These are phyloP conservation scores for Monilinia polystroma DNA, from an alignment of 2,329 filamentous ascomycete species.

Conservation along the genomic window DNA sequence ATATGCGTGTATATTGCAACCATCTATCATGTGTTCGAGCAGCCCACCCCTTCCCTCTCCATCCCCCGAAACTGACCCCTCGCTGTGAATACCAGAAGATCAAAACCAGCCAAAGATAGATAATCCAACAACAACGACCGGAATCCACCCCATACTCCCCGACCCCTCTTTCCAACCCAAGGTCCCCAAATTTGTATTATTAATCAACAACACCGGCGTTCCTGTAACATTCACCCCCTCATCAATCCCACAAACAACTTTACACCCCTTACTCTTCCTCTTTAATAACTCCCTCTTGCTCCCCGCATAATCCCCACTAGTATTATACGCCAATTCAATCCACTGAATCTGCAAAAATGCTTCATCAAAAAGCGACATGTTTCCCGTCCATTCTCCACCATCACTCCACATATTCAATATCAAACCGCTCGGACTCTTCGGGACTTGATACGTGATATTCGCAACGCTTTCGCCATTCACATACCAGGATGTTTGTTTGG, in stretches of 20 bases:
- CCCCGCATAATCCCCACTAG: conserved; percentile 30
- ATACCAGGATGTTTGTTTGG: conserved; percentile 36
- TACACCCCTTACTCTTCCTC: conserved; percentile 33
- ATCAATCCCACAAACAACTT: conserved; percentile 37
- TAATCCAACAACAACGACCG: conserved; percentile 5
- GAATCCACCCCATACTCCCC: conserved; percentile 15
- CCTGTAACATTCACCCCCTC: conserved; percentile 34
- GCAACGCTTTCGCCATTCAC: conserved; percentile 36
- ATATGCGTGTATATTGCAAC: not conserved
- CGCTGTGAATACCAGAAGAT: not conserved
- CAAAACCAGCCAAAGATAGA: conserved; percentile 8
- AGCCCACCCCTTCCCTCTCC: too few species aligned
- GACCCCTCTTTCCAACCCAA: conserved; percentile 19
- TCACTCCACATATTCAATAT: conserved; percentile 41
- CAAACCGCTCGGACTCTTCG: conserved; percentile 32
- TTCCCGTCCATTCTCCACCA: conserved; percentile 38
- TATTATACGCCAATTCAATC: conserved; percentile 40
- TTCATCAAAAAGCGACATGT: conserved; percentile 34
- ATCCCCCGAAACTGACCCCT: not conserved
- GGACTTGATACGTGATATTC: conserved; percentile 36
- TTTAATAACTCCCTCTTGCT: conserved; percentile 25
- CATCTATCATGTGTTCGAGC: not conserved
- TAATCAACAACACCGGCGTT: conserved; percentile 34
- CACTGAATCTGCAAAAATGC: conserved; percentile 39
- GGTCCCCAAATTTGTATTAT: conserved; percentile 26